These are phyloP conservation scores for Neotropicomus parvogracilis DNA, from an alignment of 1,284 basidiomycete genomes.

Conservation along the genomic window DNA sequence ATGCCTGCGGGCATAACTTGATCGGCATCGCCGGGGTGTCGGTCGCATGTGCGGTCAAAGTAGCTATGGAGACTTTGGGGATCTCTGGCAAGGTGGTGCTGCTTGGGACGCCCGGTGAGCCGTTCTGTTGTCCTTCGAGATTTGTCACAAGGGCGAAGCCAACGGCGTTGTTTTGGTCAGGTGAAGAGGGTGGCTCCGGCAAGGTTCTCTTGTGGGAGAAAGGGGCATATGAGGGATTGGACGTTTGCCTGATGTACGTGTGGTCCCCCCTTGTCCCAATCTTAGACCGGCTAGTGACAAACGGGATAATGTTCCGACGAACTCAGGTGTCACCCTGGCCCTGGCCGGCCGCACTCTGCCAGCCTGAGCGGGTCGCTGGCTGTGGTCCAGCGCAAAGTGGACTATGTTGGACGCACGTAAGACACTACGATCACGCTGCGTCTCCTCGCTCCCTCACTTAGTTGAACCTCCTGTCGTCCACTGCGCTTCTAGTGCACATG, in stretches of 20 bases:
- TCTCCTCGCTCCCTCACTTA: not conserved
- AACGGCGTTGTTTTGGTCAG: slow-evolving; percentile 29
- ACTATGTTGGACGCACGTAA: slow-evolving; percentile 59
- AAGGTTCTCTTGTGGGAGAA: slow-evolving; percentile 60
- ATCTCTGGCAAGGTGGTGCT: slow-evolving; percentile 63
- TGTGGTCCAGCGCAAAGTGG: slow-evolving; percentile 44
- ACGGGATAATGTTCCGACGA: not conserved
- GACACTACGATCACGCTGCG: slow-evolving; percentile 15
- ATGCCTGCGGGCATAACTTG: slow-evolving; percentile 78
- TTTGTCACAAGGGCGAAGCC: no score
- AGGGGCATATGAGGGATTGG: slow-evolving; percentile 66
- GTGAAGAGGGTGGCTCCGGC: slow-evolving; percentile 72
- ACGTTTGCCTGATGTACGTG: slow-evolving; percentile 60
- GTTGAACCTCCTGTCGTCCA: not conserved
- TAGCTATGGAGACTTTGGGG: slow-evolving; percentile 53
- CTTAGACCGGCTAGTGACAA: not conserved
- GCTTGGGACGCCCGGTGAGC: slow-evolving; percentile 68
- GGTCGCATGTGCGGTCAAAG: slow-evolving; percentile 58
- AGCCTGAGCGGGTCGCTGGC: slow-evolving; percentile 54
- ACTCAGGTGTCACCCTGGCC: slow-evolving; percentile 59
- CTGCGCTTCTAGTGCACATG: slow-evolving; percentile 51
- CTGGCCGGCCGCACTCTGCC: slow-evolving; percentile 50
- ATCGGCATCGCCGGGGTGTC: slow-evolving; percentile 73
- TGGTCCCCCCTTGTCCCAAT: slow-evolving; percentile 6
- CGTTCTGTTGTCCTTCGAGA: not conserved